Evolutionary conservation across 495 filamentous ascomycete genomes (phyloP).

Genomic region (Lophiostoma macrostomum): DNA sequence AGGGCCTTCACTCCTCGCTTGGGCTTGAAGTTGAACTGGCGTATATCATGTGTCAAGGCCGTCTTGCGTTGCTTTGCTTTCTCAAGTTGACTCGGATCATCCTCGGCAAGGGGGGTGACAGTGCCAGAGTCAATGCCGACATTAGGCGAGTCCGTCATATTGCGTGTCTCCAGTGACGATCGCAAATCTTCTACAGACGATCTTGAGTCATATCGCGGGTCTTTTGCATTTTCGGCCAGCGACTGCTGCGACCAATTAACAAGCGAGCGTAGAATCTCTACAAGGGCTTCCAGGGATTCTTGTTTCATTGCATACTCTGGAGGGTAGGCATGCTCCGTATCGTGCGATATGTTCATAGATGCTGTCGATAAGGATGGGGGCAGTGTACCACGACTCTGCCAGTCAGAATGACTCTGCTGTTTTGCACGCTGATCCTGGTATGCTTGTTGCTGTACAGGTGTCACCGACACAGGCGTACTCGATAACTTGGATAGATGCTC

Average conservation of each 20-base stretch:
- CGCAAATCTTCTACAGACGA: conserved; percentile 72
- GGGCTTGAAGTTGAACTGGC: conserved; percentile 96
- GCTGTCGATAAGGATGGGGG: conserved; percentile 82
- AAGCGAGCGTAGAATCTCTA: conserved; percentile 82
- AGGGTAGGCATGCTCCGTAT: conserved; percentile 66
- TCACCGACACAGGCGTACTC: conserved; percentile 70
- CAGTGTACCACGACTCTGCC: conserved; percentile 78
- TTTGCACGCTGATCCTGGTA: conserved; percentile 76
- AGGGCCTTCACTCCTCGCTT: conserved; percentile 88
- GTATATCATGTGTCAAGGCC: conserved; percentile 79
- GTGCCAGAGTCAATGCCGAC: conserved; percentile 47
- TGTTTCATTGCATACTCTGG: conserved; percentile 85
- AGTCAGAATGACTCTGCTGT: conserved; percentile 54
- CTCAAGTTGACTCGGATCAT: conserved; percentile 88
- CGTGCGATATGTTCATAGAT: conserved; percentile 58
- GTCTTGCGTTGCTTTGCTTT: conserved; percentile 93
- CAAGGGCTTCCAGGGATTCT: conserved; percentile 79
- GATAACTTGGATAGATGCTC: conserved; percentile 87
- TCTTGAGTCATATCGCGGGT: conserved; percentile 52
- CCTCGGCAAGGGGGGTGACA: conserved; percentile 74
- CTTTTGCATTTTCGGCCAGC: conserved; percentile 56
- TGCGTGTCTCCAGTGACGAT: conserved; percentile 69
- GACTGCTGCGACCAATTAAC: conserved; percentile 89
- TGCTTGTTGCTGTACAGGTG: conserved; percentile 71
- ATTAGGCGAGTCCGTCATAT: conserved; percentile 20